phyloP scores from a whole-genome alignment of 2,329 filamentous ascomycete genomes.

The Aspergillus amoenus region DNA sequence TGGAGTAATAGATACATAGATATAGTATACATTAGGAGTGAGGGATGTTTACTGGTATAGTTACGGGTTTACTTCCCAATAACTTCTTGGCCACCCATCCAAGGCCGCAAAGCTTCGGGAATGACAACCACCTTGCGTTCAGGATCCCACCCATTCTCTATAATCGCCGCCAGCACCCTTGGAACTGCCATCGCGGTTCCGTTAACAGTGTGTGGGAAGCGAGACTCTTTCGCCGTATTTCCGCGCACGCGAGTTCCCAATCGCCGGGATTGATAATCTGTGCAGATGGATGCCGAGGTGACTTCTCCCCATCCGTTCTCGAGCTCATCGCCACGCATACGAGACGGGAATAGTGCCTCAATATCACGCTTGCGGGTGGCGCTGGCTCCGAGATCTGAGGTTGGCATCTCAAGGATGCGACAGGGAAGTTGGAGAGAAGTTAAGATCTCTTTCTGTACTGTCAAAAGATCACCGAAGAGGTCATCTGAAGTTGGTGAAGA shows the following conservation, averaged over 20 bases:
- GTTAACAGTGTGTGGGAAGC: slow-evolving; percentile 87
- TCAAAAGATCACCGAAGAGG: slow-evolving; percentile 81
- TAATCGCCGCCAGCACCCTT: slow-evolving; percentile 78
- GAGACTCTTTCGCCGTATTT: slow-evolving; percentile 48
- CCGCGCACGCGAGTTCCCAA: slow-evolving; percentile 71
- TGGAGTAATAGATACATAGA: neutral
- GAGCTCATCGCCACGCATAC: slow-evolving; percentile 43
- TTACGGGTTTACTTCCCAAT: slow-evolving; percentile 49
- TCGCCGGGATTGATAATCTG: slow-evolving; percentile 87
- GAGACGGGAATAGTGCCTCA: slow-evolving; percentile 88
- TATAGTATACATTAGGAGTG: neutral
- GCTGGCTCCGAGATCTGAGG: slow-evolving; percentile 81
- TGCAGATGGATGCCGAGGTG: slow-evolving; percentile 85
- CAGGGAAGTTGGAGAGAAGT: slow-evolving; percentile 75
- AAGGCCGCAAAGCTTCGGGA: slow-evolving; percentile 75
- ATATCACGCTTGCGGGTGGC: slow-evolving; percentile 88
- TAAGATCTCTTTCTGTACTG: slow-evolving; percentile 83
- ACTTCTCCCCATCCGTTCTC: slow-evolving; percentile 88
- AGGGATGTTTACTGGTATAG: no score
- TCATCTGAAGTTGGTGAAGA: slow-evolving; percentile 31
- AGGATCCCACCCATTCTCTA: slow-evolving; percentile 90
- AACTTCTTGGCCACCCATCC: slow-evolving; percentile 74
- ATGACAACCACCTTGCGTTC: slow-evolving; percentile 65
- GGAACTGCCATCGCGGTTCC: slow-evolving; percentile 92
- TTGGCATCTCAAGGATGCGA: slow-evolving; percentile 90